Conservation (phyloP, 1,139 yeast species). For the Yamadazyma blattariae region DNA sequence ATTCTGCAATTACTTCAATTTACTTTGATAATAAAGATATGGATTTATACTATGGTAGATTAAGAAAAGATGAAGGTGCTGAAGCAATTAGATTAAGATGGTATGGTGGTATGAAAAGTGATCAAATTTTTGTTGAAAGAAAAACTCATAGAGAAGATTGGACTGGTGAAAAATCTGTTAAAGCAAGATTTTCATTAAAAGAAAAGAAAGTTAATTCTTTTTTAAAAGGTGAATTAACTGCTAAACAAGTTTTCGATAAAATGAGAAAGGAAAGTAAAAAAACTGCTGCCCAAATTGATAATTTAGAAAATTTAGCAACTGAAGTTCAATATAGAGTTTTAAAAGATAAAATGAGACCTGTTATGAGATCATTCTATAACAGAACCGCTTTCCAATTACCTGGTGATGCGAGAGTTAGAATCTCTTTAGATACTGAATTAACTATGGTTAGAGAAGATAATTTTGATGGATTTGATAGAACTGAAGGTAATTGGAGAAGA, state of each 20-base stretch:
- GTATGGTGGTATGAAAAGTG: slow-evolving; percentile 97
- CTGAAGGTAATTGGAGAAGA: slow-evolving; percentile 94
- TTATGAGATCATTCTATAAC: slow-evolving; percentile 91
- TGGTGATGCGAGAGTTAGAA: slow-evolving; percentile 98
- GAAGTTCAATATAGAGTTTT: slow-evolving; percentile 90
- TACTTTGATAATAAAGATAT: slow-evolving; percentile 87
- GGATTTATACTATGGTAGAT: slow-evolving; percentile 90
- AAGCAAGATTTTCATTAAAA: slow-evolving; percentile 90
- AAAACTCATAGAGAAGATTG: slow-evolving; percentile 98
- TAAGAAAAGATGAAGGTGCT: slow-evolving; percentile 97
- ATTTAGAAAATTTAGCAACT: slow-evolving; percentile 84
- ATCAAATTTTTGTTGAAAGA: slow-evolving; percentile 91
- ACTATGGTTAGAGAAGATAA: slow-evolving; percentile 96
- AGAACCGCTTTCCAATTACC: slow-evolving; percentile 99
- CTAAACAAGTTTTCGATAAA: slow-evolving; percentile 86
- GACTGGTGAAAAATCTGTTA: slow-evolving; percentile 98
- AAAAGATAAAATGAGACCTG: slow-evolving; percentile 85
- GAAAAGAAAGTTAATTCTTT: slow-evolving; percentile 88
- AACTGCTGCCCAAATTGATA: slow-evolving; percentile 81
- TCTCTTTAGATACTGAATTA: slow-evolving; percentile 92
- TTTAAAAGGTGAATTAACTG: slow-evolving; percentile 79
- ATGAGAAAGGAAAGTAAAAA: slow-evolving; percentile 92
- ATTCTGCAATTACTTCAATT: slow-evolving; percentile 93
- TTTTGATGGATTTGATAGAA: slow-evolving; percentile 89
- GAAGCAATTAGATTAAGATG: slow-evolving; percentile 97